Conservation (phyloP, 73 alveolate species). For the Symbiodinium natans region DNA sequence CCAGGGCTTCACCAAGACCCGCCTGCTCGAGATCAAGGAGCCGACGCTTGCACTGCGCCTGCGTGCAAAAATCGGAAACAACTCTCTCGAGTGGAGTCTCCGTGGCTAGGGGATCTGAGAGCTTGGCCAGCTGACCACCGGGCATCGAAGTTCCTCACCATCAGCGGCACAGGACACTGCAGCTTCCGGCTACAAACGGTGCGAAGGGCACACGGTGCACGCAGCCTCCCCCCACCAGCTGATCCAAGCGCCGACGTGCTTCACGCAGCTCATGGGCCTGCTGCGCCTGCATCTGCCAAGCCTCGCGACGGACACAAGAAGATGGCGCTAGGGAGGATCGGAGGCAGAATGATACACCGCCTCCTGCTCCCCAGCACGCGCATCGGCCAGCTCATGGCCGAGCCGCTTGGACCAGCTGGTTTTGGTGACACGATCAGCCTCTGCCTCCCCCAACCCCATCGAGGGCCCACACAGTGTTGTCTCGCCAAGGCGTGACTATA, state of each 20-base stretch:
- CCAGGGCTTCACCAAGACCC: too few species aligned
- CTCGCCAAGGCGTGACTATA: not conserved
- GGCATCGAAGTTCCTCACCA: not conserved
- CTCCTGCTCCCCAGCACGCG: conserved; percentile 84
- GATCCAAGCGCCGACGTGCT: conserved; percentile 87
- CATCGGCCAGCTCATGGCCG: conserved; percentile 79
- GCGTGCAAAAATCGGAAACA: not conserved
- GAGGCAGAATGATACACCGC: not conserved
- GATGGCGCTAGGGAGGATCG: not conserved
- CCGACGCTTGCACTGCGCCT: conserved; percentile 71
- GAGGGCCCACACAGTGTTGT: not conserved
- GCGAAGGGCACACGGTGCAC: not conserved
- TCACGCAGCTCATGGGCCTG: conserved; percentile 70
- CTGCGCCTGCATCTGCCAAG: conserved; percentile 67
- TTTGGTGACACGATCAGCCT: conserved; percentile 23
- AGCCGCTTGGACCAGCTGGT: conserved; percentile 65
- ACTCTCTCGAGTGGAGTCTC: too few species aligned
- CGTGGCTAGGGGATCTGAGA: conserved; percentile 12
- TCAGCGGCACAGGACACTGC: too few species aligned
- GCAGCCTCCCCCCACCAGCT: conserved; percentile 39
- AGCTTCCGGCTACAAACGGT: not conserved
- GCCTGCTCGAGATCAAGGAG: conserved; percentile 69
- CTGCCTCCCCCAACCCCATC: not conserved
- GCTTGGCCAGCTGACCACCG: conserved; percentile 31
- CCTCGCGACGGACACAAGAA: conserved; percentile 18